Evolutionary conservation across 805 yeast species (phyloP).

Genomic region (Metschnikowia koreensis): DNA sequence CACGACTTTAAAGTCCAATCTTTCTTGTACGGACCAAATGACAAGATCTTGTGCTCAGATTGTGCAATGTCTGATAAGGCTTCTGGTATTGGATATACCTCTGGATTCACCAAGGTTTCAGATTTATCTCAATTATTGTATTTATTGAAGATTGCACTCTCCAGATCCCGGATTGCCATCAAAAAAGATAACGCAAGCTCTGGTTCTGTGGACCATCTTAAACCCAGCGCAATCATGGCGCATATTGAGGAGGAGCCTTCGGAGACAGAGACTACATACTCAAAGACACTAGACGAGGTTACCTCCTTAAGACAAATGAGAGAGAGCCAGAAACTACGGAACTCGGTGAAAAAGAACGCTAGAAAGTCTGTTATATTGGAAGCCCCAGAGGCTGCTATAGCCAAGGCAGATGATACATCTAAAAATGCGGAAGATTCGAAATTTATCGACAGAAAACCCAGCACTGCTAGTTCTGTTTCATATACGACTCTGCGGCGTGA

Average conservation of each 20-base stretch:
- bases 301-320: conserved; percentile 72
- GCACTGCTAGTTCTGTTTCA: conserved; percentile 30
- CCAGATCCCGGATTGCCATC: conserved; percentile 68
- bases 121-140: conserved; percentile 72
- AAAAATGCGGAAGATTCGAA: conserved; percentile 20
- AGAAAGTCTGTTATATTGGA: conserved; percentile 66
- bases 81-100: conserved; percentile 21
- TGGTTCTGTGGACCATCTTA: conserved; percentile 2
- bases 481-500: conserved; percentile 24
- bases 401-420: conserved; percentile 25
- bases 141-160: conserved; percentile 78
- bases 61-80: conserved; percentile 53
- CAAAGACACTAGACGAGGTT: conserved; percentile 71
- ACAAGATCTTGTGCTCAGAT: conserved; percentile 52
- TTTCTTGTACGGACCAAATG: conserved; percentile 17
- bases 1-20: conserved; percentile 14
- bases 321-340: conserved; percentile 58
- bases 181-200: conserved; percentile 15
- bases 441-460: conserved; percentile 19
- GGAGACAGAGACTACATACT: conserved; percentile 50
- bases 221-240: conserved; percentile 12
- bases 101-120: conserved; percentile 61
- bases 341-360: conserved; percentile 55
- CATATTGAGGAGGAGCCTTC: conserved; percentile 19
- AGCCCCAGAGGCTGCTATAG: conserved; percentile 53